Conservation (phyloP, 345 rosid genomes). For the Draba incana region DNA sequence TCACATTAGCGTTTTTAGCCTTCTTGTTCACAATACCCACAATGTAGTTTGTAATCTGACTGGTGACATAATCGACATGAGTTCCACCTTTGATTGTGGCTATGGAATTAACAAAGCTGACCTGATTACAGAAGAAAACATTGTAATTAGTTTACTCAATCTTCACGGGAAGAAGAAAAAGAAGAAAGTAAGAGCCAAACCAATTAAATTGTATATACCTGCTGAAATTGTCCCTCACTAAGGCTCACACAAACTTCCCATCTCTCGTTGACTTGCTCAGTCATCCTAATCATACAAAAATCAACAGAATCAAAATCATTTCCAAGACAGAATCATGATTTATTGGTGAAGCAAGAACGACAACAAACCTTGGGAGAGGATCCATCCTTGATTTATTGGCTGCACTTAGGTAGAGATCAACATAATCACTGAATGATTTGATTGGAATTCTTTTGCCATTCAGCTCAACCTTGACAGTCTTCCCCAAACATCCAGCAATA, state of each 20-base stretch:
- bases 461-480: slow-evolving; percentile 85
- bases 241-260: slow-evolving; percentile 89
- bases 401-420: slow-evolving; percentile 66
- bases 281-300: slow-evolving; percentile 50
- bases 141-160: not conserved
- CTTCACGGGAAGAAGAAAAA: not conserved
- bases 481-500: slow-evolving; percentile 95
- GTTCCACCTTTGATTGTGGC: slow-evolving; percentile 98
- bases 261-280: slow-evolving; percentile 74
- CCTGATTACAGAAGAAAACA: slow-evolving; percentile 51
- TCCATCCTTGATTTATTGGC: slow-evolving; percentile 45
- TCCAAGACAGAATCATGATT: not conserved
- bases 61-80: slow-evolving; percentile 91
- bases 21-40: slow-evolving; percentile 79
- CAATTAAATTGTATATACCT: slow-evolving; percentile 49
- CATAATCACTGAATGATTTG: slow-evolving; percentile 77
- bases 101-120: slow-evolving; percentile 88
- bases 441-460: slow-evolving; percentile 77
- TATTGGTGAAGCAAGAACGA: slow-evolving; percentile 7
- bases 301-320: slow-evolving; percentile 20
- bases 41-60: slow-evolving; percentile 82
- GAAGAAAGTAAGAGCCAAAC: not conserved
- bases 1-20: slow-evolving; percentile 77
- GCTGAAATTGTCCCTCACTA: slow-evolving; percentile 96
- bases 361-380: slow-evolving; percentile 66